A percentile compares a stretch with the other conserved stretches of the same genome.
Conservation (phyloP, 2,329 filamentous ascomycete species). For the Atkinsonella hypoxylon region DNA sequence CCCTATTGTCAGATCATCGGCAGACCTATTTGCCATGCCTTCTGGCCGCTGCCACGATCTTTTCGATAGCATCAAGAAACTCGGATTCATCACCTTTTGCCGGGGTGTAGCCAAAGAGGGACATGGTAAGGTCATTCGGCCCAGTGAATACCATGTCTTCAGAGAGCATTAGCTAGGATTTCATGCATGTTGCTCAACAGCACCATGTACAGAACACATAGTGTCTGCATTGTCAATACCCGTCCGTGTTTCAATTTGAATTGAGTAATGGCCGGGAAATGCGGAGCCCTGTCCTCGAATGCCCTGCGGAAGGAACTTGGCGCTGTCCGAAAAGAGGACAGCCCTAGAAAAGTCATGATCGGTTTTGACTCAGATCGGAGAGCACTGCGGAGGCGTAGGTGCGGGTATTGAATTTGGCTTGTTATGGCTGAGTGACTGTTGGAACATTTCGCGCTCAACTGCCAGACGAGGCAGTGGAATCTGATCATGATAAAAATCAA, state of each 20-base stretch:
- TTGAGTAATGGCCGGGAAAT: slow-evolving; percentile 26
- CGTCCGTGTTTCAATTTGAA: slow-evolving; percentile 33
- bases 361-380: slow-evolving; percentile 26
- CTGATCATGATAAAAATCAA: too few relatives aligned
- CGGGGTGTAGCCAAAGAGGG: slow-evolving; percentile 29
- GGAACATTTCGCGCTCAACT: too few relatives aligned
- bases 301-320: slow-evolving; percentile 33
- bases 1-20: slow-evolving; percentile 33
- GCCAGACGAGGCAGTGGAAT: too few relatives aligned
- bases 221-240: slow-evolving; percentile 32
- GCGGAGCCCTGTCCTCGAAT: slow-evolving; percentile 31
- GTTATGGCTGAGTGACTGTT: background rate
- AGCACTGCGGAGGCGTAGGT: slow-evolving; percentile 30
- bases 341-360: slow-evolving; percentile 36
- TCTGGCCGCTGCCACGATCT: slow-evolving; percentile 30
- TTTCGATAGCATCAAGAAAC: slow-evolving; percentile 33
- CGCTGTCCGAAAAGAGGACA: slow-evolving; percentile 32
- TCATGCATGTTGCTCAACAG: too few relatives aligned
- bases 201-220: slow-evolving; percentile 25
- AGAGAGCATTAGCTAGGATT: too few relatives aligned
- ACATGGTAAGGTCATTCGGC: slow-evolving; percentile 29
- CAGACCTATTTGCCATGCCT: slow-evolving; percentile 39
- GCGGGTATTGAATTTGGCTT: slow-evolving; percentile 26
- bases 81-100: slow-evolving; percentile 34
- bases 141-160: slow-evolving; percentile 31